phyloP scores from a whole-genome alignment of 2,329 filamentous ascomycete species.

The Ceratocystis harringtonii region DNA sequence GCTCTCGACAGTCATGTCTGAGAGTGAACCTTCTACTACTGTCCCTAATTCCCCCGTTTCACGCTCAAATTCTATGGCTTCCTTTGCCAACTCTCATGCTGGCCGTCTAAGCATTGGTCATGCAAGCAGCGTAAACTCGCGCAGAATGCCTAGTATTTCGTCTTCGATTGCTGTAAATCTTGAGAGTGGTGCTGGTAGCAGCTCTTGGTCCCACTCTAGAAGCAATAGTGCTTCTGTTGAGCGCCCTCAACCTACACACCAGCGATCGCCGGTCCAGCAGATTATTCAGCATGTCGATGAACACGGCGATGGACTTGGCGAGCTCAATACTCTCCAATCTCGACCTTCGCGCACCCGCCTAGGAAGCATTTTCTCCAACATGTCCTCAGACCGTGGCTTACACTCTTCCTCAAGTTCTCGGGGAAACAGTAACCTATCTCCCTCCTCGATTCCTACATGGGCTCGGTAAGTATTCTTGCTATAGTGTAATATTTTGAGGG shows the following conservation, averaged over 20 bases:
- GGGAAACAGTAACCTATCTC: slow-evolving; percentile 30
- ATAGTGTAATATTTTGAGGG: background rate
- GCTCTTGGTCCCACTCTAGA: slow-evolving; percentile 26
- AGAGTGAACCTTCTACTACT: slow-evolving; percentile 38
- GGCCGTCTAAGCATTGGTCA: slow-evolving; percentile 29
- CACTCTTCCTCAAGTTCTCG: slow-evolving; percentile 38
- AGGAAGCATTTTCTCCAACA: slow-evolving; percentile 34
- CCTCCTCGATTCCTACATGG: slow-evolving; percentile 37
- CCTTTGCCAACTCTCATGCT: slow-evolving; percentile 28
- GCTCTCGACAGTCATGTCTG: slow-evolving; percentile 48
- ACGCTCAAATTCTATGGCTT: slow-evolving; percentile 28
- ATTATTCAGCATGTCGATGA: slow-evolving; percentile 44
- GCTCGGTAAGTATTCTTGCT: slow-evolving; percentile 29
- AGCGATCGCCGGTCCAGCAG: slow-evolving; percentile 21
- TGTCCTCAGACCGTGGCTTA: slow-evolving; percentile 36
- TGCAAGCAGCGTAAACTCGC: slow-evolving; percentile 36
- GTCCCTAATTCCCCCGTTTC: slow-evolving; percentile 29
- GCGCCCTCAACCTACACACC: slow-evolving; percentile 32
- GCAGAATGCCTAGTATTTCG: slow-evolving; percentile 42
- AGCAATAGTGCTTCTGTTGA: slow-evolving; percentile 36
- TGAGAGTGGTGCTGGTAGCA: slow-evolving; percentile 13
- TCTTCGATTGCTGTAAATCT: slow-evolving; percentile 32
- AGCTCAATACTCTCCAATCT: slow-evolving; percentile 38
- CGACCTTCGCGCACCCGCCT: slow-evolving; percentile 40
- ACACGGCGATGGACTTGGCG: slow-evolving; percentile 47